Evolutionary conservation across 2,329 filamentous ascomycete genomes (phyloP).

Genomic region (Emericellopsis atlantica): DNA sequence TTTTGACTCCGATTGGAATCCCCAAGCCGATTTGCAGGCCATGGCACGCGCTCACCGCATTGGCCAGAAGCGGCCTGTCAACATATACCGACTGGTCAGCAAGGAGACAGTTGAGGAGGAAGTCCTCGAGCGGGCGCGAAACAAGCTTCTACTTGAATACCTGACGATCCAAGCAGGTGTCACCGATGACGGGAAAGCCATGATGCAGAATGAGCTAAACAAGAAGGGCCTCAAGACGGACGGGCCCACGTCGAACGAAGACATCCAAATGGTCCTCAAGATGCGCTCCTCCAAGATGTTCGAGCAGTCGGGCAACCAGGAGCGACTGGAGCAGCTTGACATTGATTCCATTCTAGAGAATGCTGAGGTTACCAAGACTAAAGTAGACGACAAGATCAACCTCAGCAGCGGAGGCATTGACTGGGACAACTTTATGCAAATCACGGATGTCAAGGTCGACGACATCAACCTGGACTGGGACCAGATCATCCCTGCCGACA

Average conservation of each 20-base stretch:
- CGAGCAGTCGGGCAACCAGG: slow-evolving; percentile 91
- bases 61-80: slow-evolving; percentile 90
- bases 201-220: slow-evolving; percentile 60
- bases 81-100: slow-evolving; percentile 89
- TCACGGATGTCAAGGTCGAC: slow-evolving; percentile 95
- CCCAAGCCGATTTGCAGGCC: slow-evolving; percentile 91
- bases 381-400: slow-evolving; percentile 82
- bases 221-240: slow-evolving; percentile 63
- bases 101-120: slow-evolving; percentile 99
- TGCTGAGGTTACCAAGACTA: slow-evolving; percentile 92
- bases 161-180: slow-evolving; percentile 95
- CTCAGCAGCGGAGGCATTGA: slow-evolving; percentile 77
- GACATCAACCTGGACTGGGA: slow-evolving; percentile 78
- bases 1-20: slow-evolving; percentile 98
- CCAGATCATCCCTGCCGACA: slow-evolving; percentile 90
- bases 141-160: slow-evolving; percentile 95
- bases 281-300: slow-evolving; percentile 99
- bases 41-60: slow-evolving; percentile 98
- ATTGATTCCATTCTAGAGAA: slow-evolving; percentile 96
- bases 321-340: slow-evolving; percentile 91
- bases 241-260: slow-evolving; percentile 82
- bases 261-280: slow-evolving; percentile 93
- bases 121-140: slow-evolving; percentile 86
- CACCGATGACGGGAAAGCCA: slow-evolving; percentile 85
- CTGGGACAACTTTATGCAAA: slow-evolving; percentile 93